A percentile compares a stretch with the other conserved stretches of the same genome.
Conservation (phyloP, 2,329 filamentous ascomycete genomes). For the Xylariales sp. region DNA sequence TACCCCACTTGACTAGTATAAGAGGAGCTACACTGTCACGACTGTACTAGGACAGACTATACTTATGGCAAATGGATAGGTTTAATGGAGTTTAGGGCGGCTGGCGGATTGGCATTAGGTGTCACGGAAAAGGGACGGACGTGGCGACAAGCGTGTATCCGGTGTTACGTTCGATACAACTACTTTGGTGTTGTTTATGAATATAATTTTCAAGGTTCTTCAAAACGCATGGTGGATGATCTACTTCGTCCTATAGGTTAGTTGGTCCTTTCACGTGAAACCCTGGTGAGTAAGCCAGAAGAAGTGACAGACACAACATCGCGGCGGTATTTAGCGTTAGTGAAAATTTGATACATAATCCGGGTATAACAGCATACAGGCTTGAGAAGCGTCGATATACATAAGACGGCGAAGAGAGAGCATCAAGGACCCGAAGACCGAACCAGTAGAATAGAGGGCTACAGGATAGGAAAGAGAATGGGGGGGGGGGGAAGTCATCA, state of each 20-base stretch:
- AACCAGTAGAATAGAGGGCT: constrained; percentile 1
- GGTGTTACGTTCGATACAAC: constrained; percentile 8
- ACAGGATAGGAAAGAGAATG: constrained; percentile 2
- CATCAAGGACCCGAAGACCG: constrained; percentile 2
- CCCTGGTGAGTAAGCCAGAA: not conserved
- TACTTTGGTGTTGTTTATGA: not conserved
- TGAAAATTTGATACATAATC: constrained; percentile 17
- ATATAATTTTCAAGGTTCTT: not conserved
- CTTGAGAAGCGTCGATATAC: constrained; percentile 21
- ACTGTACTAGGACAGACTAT: not conserved
- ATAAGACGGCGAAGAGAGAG: constrained; percentile 8
- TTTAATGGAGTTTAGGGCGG: constrained; percentile 31
- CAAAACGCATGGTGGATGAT: not conserved
- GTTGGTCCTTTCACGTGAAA: not conserved
- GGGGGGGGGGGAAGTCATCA: constrained; percentile 11
- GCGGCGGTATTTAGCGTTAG: constrained; percentile 11
- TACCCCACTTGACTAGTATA: constrained; percentile 11
- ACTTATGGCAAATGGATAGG: not conserved
- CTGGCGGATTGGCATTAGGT: constrained; percentile 11
- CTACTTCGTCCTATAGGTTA: not conserved
- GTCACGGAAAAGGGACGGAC: constrained; percentile 16
- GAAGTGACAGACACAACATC: not conserved
- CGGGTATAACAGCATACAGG: constrained; percentile 30
- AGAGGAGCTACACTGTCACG: not conserved
- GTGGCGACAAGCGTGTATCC: constrained; percentile 12